Evolutionary conservation across 2,329 filamentous ascomycete genomes (phyloP), one percentile per base, ranked within the genome.

Genomic region (Penicillium palitans): DNA sequence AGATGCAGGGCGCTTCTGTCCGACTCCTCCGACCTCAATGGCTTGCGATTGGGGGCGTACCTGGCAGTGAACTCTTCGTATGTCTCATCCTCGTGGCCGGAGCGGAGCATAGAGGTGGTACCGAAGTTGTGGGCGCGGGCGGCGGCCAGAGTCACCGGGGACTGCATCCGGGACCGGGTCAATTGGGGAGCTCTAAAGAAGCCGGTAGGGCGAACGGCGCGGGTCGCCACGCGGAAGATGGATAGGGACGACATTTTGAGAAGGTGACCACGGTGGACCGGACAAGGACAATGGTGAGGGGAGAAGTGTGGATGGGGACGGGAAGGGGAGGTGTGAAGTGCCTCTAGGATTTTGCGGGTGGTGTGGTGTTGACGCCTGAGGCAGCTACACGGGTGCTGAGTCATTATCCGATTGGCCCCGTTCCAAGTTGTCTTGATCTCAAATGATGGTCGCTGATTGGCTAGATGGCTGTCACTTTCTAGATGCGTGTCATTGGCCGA

Each of bases 61-160:
- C 95, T 93, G 72, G 92, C 90, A 80, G 90, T 92, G 81, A 99
- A 99, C 83, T 98, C 93, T 84, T 99, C 95, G 72, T 96, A 99
- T 73, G 90, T 96, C 87, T 99, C 95, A 80, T 99, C 95, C 75
- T 88, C 86, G 80, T 96, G 90, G 74, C 84, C 81, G 66, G 80
- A 80, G 67, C 79, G 79, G 71, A 82, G 83, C 70, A 83, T 83
- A 70, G 85, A 82, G 64, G 79, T 78, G 58, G 79, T 79, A 69
- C 74, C 78, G 73, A 80, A 80, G 74, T 86, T 89, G 83, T 84
- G 88, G 81, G 89, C 88, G 72, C 81, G 79, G 71, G 80, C 79
- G 70, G 80, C 78, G 70, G 79, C 78, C 69, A 79, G 71, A 68
- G 82, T 69, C 65, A 79, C 79, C 69, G 84, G 82, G 71, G 81